A percentile compares a stretch with the other conserved stretches of the same genome.
Conservation (phyloP, 345 rosid species). For the Eucalyptus regnans region DNA sequence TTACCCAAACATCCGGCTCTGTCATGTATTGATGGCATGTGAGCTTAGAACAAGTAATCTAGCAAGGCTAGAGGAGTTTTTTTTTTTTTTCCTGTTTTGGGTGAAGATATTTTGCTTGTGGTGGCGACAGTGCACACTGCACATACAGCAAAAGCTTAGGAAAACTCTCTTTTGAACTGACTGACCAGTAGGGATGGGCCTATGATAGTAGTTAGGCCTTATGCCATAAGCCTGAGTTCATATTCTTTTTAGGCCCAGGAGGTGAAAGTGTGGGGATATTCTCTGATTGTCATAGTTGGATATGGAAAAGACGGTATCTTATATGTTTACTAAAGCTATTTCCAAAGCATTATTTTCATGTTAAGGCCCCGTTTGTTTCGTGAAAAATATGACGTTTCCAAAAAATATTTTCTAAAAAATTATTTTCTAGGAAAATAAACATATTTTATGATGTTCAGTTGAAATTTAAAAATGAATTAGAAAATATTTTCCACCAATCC, state of each 20-base stretch:
- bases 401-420: too few relatives aligned
- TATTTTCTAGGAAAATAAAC: too few relatives aligned
- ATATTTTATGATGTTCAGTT: fast-evolving
- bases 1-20: neutral
- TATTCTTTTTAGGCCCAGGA: neutral
- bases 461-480: too few relatives aligned
- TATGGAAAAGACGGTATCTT: neutral
- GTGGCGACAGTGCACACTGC: neutral
- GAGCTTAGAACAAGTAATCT: neutral
- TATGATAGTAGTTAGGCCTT: neutral
- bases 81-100: neutral
- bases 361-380: fast-evolving
- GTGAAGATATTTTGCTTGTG: neutral
- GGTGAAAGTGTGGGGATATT: neutral
- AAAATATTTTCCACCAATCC: fast-evolving
- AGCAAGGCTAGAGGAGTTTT: neutral
- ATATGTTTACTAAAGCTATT: neutral
- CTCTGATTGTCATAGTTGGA: neutral
- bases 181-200: neutral
- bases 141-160: neutral
- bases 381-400: fast-evolving
- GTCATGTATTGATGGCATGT: neutral
- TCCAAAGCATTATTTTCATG: neutral
- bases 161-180: neutral
- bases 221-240: neutral